phyloP scores from a whole-genome alignment of 352 stramenopile genomes.

The Phytophthora meadii region DNA sequence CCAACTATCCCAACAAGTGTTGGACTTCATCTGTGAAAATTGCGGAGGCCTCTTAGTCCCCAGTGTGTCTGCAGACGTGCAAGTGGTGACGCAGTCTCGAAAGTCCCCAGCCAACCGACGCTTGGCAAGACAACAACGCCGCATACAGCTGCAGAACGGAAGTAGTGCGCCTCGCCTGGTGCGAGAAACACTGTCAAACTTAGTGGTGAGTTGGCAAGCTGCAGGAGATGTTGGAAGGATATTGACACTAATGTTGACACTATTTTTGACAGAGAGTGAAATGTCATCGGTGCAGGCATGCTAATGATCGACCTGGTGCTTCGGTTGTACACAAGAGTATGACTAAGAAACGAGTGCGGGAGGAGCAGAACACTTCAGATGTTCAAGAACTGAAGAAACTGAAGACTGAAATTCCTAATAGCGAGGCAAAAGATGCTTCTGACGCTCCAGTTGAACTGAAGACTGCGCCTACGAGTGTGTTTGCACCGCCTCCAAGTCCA shows the following conservation, averaged over 20 bases:
- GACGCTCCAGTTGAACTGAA: conserved; percentile 11
- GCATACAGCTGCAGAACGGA: conserved; percentile 30
- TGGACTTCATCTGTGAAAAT: conserved; percentile 75
- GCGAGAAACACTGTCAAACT: conserved; percentile 41
- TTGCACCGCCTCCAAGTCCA: conserved; percentile 53
- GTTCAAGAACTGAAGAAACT: conserved; percentile 33
- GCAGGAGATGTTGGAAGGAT: neutral
- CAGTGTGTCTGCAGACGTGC: conserved; percentile 60
- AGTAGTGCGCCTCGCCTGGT: conserved; percentile 20
- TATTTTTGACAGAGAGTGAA: conserved; percentile 43
- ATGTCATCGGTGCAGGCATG: conserved; percentile 67
- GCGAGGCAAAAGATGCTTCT: neutral
- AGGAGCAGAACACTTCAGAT: neutral
- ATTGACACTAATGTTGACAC: neutral
- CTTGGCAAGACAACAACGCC: conserved; percentile 47
- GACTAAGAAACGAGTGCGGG: conserved; percentile 48
- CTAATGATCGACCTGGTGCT: conserved; percentile 49
- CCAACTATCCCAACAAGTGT: conserved; percentile 48
- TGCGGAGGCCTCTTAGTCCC: conserved; percentile 71
- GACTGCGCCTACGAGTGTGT: conserved; percentile 45
- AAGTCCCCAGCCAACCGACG: conserved; percentile 59
- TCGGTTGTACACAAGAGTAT: conserved; percentile 59
- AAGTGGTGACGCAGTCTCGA: conserved; percentile 50
- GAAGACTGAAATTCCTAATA: conserved; percentile 22
- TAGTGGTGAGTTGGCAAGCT: conserved; percentile 39